A percentile compares a stretch with the other conserved stretches of the same genome.
These are phyloP conservation scores for Eleusine coracana DNA, from an alignment of 176 grass and related monocot species.

Conservation along the genomic window DNA sequence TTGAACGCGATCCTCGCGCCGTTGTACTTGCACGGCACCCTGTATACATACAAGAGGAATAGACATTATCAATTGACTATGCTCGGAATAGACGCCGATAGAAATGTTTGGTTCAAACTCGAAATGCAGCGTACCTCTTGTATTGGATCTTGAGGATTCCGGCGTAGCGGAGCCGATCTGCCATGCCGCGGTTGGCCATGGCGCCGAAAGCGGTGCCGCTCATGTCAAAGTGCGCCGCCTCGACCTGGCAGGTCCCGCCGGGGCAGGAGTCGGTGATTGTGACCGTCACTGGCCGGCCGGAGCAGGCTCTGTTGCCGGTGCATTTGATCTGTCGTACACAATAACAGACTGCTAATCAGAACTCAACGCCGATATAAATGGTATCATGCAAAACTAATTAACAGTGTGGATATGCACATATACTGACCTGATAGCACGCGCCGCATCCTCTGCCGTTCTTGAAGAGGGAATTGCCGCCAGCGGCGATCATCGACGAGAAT, in stretches of 20 bases:
- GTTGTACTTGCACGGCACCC: slow-evolving; percentile 52
- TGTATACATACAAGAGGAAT: background rate
- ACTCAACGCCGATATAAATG: background rate
- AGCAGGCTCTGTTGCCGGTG: slow-evolving; percentile 61
- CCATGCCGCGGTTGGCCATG: slow-evolving; percentile 54
- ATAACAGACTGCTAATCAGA: background rate
- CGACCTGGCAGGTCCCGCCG: slow-evolving; percentile 43
- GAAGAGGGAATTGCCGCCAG: slow-evolving; percentile 67
- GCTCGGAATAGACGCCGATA: too few relatives aligned
- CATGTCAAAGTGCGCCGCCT: slow-evolving; percentile 69
- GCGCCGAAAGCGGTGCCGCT: slow-evolving; percentile 81
- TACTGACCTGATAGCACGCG: slow-evolving; percentile 68
- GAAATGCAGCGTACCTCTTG: slow-evolving; percentile 36
- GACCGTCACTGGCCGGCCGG: slow-evolving; percentile 65
- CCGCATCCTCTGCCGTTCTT: slow-evolving; percentile 79
- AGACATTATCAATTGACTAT: too few relatives aligned
- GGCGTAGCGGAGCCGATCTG: slow-evolving; percentile 59
- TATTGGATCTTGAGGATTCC: slow-evolving; percentile 63
- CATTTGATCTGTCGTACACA: slow-evolving; percentile 52
- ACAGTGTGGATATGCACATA: background rate
- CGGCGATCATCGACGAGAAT: slow-evolving; percentile 62
- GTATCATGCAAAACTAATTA: background rate
- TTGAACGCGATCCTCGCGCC: slow-evolving; percentile 44
- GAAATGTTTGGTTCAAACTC: too few relatives aligned
- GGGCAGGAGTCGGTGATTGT: slow-evolving; percentile 73